Evolutionary conservation across 1,284 basidiomycete genomes (phyloP), one percentile per base, ranked within the genome.

Genomic region (Trametes polyzona): DNA sequence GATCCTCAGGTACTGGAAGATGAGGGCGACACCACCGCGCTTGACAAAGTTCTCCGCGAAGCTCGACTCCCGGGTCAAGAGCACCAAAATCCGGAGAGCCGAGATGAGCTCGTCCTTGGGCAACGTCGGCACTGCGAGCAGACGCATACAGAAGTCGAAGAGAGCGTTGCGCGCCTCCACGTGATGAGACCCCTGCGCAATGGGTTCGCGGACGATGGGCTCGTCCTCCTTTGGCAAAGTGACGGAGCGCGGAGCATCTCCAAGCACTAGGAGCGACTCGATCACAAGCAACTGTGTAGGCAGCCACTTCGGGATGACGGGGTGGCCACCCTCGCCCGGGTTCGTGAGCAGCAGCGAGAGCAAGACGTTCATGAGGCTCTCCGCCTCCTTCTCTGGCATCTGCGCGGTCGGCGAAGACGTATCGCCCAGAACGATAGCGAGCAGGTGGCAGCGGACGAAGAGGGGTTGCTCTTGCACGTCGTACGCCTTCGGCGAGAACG

Each of bases 361-460:
- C 41, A 94, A 74, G 59, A 81, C 78, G 36, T 86, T 83, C 80
- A 92, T 83, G 57, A 92, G 76, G 23, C 76, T 79, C 46, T 73
- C 74, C 21, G 73, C 71, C 21, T 74, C 73, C 32, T 76, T 74
- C 41, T 81, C 78, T 27, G 82, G 68, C 55, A 81, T 78, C 47
- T 78, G 71, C 41, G 78, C 76, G 21, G 88, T 73, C 1, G 83
- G 65, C 4, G 73, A 80, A 1, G 86, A 82, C n/a, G 83, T 82
- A 66, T 94, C 92, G 61, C 86, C 86, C 27, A 94, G 77, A 16
- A 95, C 85, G 29, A 97, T 77, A 1, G 94, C 92, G n/a, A 96
- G 78, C 9, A 98, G 78, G 51, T 93, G 89, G 63, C 93, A 90
- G 41, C 95, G 81, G 57, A 93, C 88, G 11, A 90, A 84, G 39